Evolutionary conservation across 305 asterid genomes (phyloP).

Genomic region (Fraxinus nigra): DNA sequence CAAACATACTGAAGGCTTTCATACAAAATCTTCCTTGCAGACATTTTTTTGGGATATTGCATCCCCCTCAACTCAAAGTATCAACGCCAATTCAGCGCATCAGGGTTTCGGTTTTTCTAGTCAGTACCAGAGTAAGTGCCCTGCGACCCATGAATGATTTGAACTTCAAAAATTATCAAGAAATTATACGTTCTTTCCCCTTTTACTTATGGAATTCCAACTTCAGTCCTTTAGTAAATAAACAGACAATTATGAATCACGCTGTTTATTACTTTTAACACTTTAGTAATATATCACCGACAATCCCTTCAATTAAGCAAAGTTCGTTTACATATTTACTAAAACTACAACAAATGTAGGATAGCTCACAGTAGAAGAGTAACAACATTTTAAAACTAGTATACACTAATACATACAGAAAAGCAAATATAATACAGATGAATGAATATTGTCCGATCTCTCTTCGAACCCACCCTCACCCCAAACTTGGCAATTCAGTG

Average conservation of each 20-base stretch:
- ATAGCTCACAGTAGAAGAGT: neutral
- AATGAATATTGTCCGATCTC: neutral
- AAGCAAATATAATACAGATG: neutral
- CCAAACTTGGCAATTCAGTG: conserved; percentile 9
- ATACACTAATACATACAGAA: neutral
- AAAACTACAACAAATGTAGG: neutral
- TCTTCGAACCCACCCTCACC: neutral
- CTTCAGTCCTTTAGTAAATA: neutral
- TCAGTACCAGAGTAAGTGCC: neutral
- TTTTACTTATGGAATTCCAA: neutral
- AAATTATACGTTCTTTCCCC: neutral
- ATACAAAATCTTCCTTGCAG: neutral
- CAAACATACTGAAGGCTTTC: neutral
- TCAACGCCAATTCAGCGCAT: neutral
- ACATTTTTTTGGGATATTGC: neutral
- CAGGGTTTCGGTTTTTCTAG: neutral
- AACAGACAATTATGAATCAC: neutral
- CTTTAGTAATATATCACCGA: neutral
- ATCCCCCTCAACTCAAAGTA: neutral
- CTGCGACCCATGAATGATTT: neutral
- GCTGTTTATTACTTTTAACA: neutral
- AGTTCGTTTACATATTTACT: neutral
- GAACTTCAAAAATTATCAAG: neutral
- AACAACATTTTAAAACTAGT: neutral
- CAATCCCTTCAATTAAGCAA: conserved; percentile 1